These are phyloP conservation scores for Rhodotorula sp. DNA, from an alignment of 1,284 basidiomycete genomes.

Conservation along the genomic window DNA sequence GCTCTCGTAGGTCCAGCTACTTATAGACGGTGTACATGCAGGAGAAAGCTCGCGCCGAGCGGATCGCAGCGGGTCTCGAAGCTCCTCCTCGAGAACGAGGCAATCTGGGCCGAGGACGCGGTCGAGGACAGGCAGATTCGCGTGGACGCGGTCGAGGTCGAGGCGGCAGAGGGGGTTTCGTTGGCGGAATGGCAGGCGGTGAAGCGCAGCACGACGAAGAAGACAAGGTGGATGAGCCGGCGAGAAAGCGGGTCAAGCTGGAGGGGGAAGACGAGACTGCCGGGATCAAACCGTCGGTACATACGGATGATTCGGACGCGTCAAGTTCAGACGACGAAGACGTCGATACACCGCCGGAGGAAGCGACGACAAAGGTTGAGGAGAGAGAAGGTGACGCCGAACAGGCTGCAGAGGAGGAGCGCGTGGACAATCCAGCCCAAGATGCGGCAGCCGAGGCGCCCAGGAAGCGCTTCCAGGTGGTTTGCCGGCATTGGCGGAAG, in stretches of 20 bases:
- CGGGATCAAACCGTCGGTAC: neutral
- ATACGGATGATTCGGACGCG: neutral
- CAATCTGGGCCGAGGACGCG: no score
- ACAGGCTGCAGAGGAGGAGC: neutral
- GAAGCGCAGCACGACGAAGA: constrained; percentile 19
- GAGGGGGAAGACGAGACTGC: constrained; percentile 5
- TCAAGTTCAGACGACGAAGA: constrained; percentile 4
- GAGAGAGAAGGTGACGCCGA: neutral
- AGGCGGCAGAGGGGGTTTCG: constrained; percentile 29
- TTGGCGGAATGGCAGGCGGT: neutral
- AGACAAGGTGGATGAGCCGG: constrained; percentile 18
- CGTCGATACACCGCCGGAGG: constrained; percentile 22
- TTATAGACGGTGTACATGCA: constrained; percentile 19
- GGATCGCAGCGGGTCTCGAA: constrained; percentile 60
- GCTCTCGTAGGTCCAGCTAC: neutral
- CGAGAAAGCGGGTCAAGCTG: constrained; percentile 13
- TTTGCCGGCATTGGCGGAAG: constrained; percentile 27
- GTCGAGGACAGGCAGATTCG: no score
- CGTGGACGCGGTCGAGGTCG: constrained; percentile 44
- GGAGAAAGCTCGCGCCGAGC: constrained; percentile 69
- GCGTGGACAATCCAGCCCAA: neutral
- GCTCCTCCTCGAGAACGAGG: constrained; percentile 21
- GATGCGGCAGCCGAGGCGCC: neutral
- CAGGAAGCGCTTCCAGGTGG: constrained; percentile 31
- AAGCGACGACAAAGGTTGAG: constrained; percentile 10